phyloP scores from a whole-genome alignment of 2,329 filamentous ascomycete genomes.

The Hypoxylon sp. region DNA sequence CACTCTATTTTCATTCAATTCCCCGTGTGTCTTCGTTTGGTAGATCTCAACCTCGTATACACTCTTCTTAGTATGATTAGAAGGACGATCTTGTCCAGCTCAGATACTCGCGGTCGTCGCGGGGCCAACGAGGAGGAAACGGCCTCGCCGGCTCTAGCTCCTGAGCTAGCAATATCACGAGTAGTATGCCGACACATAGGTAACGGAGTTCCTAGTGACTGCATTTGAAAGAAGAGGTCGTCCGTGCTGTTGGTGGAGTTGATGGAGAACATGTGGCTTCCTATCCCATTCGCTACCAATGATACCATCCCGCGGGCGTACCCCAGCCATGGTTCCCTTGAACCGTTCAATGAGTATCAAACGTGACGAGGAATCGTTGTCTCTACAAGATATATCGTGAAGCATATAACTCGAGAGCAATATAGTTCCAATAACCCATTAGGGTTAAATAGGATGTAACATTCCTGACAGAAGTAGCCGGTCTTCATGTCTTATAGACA shows the following conservation, averaged over 20 bases:
- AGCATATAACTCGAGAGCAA: neutral
- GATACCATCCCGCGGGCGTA: neutral
- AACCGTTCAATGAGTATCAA: neutral
- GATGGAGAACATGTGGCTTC: neutral
- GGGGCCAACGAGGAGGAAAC: neutral
- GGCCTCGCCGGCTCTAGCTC: neutral
- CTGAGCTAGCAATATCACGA: neutral
- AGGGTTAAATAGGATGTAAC: too few species aligned
- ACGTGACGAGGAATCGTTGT: neutral
- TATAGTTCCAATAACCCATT: neutral
- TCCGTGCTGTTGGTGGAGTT: slow-evolving; percentile 1
- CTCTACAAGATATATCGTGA: neutral
- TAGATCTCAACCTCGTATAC: neutral
- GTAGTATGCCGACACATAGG: neutral
- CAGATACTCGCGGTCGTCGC: neutral
- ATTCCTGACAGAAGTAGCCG: too few species aligned
- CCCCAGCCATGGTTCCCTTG: neutral
- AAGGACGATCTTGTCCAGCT: neutral
- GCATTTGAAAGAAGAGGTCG: neutral
- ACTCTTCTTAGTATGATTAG: neutral
- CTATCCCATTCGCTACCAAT: slow-evolving; percentile 1
- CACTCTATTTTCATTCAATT: neutral
- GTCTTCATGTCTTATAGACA: too few species aligned
- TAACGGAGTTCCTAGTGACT: neutral
- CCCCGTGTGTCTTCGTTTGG: neutral